Percentiles rank a stretch among this genome's conserved stretches.
Evolutionary conservation across 164 flowering plant genomes (phyloP).

Genomic region (Aristolochia fimbriata): DNA sequence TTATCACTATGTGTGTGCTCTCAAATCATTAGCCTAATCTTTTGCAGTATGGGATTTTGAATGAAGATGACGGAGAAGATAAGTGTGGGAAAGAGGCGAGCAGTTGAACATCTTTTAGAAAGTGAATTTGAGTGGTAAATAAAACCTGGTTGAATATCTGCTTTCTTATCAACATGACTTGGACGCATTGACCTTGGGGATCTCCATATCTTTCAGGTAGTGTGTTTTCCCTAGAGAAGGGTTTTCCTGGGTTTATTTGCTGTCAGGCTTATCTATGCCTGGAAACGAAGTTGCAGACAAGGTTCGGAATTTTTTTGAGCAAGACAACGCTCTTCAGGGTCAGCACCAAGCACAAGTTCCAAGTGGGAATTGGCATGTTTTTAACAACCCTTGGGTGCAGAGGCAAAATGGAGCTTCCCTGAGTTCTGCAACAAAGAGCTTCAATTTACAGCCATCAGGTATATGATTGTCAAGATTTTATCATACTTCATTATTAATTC

Average conservation of each 20-base stretch:
- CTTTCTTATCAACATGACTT: too few relatives aligned
- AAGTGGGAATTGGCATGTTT: slow-evolving; percentile 41
- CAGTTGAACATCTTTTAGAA: too few relatives aligned
- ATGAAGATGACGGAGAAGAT: too few relatives aligned
- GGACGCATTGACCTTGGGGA: too few relatives aligned
- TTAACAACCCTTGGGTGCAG: slow-evolving; percentile 42
- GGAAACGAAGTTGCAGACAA: slow-evolving; percentile 77
- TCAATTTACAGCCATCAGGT: slow-evolving; percentile 45
- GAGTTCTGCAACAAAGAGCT: slow-evolving; percentile 31
- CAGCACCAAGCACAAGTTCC: slow-evolving; percentile 44
- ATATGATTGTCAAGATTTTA: slow-evolving; percentile 3
- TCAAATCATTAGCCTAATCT: too few relatives aligned
- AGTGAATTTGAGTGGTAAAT: too few relatives aligned
- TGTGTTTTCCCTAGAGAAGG: neutral
- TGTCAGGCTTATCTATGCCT: slow-evolving; percentile 65
- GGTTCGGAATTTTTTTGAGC: slow-evolving; percentile 78
- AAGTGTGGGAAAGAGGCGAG: too few relatives aligned
- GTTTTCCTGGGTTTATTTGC: slow-evolving; percentile 15
- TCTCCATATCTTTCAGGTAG: too few relatives aligned
- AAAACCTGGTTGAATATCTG: too few relatives aligned
- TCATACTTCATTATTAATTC: neutral
- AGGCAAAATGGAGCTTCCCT: slow-evolving; percentile 30
- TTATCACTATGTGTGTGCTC: too few relatives aligned
- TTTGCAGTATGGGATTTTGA: too few relatives aligned
- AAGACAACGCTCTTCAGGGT: slow-evolving; percentile 43